These are phyloP conservation scores for Volutella citrinella DNA, from an alignment of 2,329 filamentous ascomycete species.

Conservation along the genomic window DNA sequence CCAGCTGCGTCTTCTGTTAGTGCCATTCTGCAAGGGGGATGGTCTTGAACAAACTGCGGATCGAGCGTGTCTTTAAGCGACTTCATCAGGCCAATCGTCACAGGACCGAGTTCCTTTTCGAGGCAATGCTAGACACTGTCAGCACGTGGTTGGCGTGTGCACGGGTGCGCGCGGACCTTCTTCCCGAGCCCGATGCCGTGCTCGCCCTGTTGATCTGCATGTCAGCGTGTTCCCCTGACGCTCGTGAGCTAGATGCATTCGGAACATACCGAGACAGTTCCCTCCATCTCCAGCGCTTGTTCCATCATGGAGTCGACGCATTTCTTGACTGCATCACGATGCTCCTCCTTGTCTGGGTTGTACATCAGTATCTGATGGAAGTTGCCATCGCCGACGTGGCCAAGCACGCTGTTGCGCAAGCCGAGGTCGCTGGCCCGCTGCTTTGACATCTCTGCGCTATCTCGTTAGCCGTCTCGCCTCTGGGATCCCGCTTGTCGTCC, in stretches of 20 bases:
- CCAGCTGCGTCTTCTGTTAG: too few species aligned
- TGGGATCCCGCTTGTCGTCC: too few species aligned
- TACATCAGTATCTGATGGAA: constrained; percentile 57
- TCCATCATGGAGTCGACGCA: constrained; percentile 69
- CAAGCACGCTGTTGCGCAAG: constrained; percentile 64
- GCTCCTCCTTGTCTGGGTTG: constrained; percentile 49
- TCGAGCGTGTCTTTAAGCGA: constrained; percentile 62
- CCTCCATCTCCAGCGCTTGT: constrained; percentile 66
- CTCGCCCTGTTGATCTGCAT: constrained; percentile 45
- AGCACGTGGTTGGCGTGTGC: not conserved
- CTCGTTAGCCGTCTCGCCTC: not conserved
- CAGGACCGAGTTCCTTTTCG: constrained; percentile 59
- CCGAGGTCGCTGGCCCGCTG: constrained; percentile 60
- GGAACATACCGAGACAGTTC: constrained; percentile 63
- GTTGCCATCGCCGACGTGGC: constrained; percentile 73
- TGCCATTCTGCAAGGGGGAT: too few species aligned
- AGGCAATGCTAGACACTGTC: constrained; percentile 40
- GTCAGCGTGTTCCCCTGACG: not conserved
- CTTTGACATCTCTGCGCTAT: constrained; percentile 58
- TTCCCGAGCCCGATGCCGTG: constrained; percentile 71
- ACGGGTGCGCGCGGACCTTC: constrained; percentile 51
- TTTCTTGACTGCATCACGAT: constrained; percentile 52
- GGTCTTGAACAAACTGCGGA: too few species aligned
- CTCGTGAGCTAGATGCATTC: constrained; percentile 19
- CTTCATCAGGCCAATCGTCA: constrained; percentile 65